phyloP scores from a whole-genome alignment of 2,329 filamentous ascomycete species.

The Zasmidium citrigriseum region DNA sequence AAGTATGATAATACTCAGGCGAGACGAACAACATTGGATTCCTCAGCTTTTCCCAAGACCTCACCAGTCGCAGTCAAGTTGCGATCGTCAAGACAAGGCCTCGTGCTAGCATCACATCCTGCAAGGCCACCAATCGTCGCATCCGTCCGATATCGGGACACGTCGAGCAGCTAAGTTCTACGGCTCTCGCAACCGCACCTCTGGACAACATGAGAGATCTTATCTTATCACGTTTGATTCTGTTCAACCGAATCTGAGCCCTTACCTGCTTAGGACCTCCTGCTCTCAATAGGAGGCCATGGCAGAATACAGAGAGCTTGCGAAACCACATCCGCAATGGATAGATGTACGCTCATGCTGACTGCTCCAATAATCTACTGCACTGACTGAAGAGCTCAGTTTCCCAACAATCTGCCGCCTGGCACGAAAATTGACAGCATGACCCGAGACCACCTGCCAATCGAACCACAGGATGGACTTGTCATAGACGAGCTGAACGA shows the following conservation, averaged over 20 bases:
- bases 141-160: neutral
- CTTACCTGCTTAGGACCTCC: no score
- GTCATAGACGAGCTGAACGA: conserved; percentile 6
- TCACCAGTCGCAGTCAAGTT: no score
- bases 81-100: no score
- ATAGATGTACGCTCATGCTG: neutral
- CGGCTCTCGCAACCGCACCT: neutral
- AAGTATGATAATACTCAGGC: neutral
- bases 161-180: neutral
- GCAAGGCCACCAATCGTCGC: neutral
- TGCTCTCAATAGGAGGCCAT: neutral
- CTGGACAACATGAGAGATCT: neutral
- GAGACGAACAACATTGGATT: no score
- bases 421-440: conserved; percentile 2
- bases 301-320: conserved; percentile 4
- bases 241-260: neutral
- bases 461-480: neutral
- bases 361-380: neutral
- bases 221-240: neutral
- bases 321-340: conserved; percentile 3
- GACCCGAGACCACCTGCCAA: conserved; percentile 5
- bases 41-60: no score
- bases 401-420: conserved; percentile 1
- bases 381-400: neutral
- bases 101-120: neutral